Evolutionary conservation across 495 filamentous ascomycete species (phyloP), one percentile per base, ranked within the genome.

Genomic region (Hypoxylon cercidicola): DNA sequence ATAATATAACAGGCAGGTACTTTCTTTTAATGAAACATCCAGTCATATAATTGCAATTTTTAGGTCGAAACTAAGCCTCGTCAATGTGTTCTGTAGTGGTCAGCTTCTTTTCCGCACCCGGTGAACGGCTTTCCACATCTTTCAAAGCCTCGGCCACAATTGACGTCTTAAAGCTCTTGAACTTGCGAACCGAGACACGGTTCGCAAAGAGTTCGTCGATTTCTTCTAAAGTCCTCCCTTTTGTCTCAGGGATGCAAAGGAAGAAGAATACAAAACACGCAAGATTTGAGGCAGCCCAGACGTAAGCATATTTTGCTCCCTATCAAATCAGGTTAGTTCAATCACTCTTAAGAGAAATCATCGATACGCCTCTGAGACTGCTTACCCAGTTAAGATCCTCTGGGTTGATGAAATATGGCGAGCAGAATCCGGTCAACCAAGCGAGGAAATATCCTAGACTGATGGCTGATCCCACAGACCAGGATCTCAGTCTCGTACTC

Each of bases 221-320:
- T 56, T 88, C 83, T 64, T 85, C 83, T 23, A 88, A 75, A 0
- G 82, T 86, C 20, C 82, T 77, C 0, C 85, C 86, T 55, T 81
- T 85, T 0, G 86, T 74, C 68, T 82, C 79, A 0, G 79, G 79
- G 7, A 77, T 51, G 20, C 71, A 78, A 25, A 86, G 72, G 53
- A 77, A 85, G 4, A 79, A 77, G 70, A 80, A 86, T 0, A 82
- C 62, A 21, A 82, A 72, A 28, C 25, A 28, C 25, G 25, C 25
- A 28, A 28, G 25, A 34, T 79, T 81, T 19, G 73, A 77, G 1
- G 50, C 81, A 1, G 76, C 78, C 81, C 82, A 84, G 47, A 85
- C 82, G 55, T 85, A 85, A 0, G 79, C 77, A 51, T 85, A 84
- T 59, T 78, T 77, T 3, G 80, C 78, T 0, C 78, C 70, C 70